phyloP scores from a whole-genome alignment of 352 stramenopile genomes.

The Pythium diclinum region DNA sequence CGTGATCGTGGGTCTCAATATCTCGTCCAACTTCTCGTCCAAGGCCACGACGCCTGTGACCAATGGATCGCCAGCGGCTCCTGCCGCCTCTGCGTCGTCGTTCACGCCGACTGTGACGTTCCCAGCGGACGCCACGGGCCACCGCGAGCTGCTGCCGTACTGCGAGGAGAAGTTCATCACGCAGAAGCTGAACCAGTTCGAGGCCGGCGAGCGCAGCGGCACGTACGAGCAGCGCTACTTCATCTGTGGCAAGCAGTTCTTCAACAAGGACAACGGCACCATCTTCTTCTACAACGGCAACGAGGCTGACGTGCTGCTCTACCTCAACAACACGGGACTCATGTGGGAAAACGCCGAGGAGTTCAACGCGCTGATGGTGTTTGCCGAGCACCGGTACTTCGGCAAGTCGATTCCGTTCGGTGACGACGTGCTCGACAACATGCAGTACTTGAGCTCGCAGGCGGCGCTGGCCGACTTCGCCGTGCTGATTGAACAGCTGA shows the following conservation, averaged over 20 bases:
- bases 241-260: slow-evolving; percentile 51
- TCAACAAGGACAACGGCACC: slow-evolving; percentile 34
- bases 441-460: slow-evolving; percentile 74
- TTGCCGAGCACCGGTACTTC: slow-evolving; percentile 77
- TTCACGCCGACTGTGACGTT: slow-evolving; percentile 10
- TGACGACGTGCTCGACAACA: slow-evolving; percentile 43
- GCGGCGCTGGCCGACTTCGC: slow-evolving; percentile 81
- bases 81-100: too few relatives aligned
- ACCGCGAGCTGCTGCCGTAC: slow-evolving; percentile 35
- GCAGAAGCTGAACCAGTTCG: slow-evolving; percentile 54
- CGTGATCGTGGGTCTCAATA: too few relatives aligned
- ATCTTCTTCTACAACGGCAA: slow-evolving; percentile 79
- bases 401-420: slow-evolving; percentile 60
- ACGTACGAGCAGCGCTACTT: slow-evolving; percentile 63
- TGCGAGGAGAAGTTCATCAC: slow-evolving; percentile 43
- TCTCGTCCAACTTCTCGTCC: too few relatives aligned
- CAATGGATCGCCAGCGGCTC: too few relatives aligned
- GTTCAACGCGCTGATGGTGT: slow-evolving; percentile 64
- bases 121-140: slow-evolving; percentile 15
- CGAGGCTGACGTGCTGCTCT: slow-evolving; percentile 57
- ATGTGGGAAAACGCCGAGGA: slow-evolving; percentile 65
- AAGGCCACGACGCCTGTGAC: too few relatives aligned
- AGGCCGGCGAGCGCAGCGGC: slow-evolving; percentile 16
- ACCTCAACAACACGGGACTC: slow-evolving; percentile 61
- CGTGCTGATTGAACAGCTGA: slow-evolving; percentile 45